A percentile compares a stretch with the other conserved stretches of the same genome.
These are phyloP conservation scores for Sporisorium exsertum DNA, from an alignment of 1,284 basidiomycete genomes.

Conservation along the genomic window DNA sequence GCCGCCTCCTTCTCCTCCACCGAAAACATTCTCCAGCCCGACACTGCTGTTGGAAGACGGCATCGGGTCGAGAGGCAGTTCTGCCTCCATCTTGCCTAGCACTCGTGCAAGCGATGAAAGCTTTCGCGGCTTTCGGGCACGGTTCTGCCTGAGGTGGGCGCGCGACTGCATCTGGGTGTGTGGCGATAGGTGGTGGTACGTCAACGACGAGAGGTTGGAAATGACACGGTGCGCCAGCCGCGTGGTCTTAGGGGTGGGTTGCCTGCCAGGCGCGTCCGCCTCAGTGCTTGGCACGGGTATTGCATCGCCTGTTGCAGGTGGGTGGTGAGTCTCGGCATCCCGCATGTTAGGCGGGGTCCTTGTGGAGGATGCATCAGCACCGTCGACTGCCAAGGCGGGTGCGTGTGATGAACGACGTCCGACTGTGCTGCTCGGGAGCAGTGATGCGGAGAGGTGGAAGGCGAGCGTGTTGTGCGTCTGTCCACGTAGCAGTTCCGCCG, in stretches of 20 bases:
- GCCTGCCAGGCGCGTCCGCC: background rate
- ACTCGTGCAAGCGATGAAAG: conserved; percentile 32
- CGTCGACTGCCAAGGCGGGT: background rate
- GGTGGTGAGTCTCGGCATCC: background rate
- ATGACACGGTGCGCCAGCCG: conserved; percentile 47
- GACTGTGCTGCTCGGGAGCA: conserved; percentile 4
- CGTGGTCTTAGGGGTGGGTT: conserved; percentile 5
- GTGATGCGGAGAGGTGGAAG: conserved; percentile 39
- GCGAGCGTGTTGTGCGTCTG: conserved; percentile 30
- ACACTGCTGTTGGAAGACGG: background rate
- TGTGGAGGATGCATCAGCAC: background rate
- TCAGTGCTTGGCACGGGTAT: background rate
- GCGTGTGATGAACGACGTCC: background rate
- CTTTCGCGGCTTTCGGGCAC: conserved; percentile 19
- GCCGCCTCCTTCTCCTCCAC: background rate
- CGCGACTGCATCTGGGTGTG: conserved; percentile 60
- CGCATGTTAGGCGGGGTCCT: background rate
- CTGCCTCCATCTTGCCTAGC: conserved; percentile 18
- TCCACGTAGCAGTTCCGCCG: conserved; percentile 1
- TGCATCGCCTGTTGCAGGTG: background rate
- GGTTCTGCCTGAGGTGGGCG: conserved; percentile 12
- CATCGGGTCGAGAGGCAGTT: background rate
- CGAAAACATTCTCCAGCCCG: background rate
- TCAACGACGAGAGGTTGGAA: conserved; percentile 54
- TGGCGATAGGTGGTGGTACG: conserved; percentile 65